Percentiles rank a stretch among this genome's conserved stretches.
These are phyloP conservation scores for Anisodus tanguticus DNA, from an alignment of 257 asterid genomes.

Conservation along the genomic window DNA sequence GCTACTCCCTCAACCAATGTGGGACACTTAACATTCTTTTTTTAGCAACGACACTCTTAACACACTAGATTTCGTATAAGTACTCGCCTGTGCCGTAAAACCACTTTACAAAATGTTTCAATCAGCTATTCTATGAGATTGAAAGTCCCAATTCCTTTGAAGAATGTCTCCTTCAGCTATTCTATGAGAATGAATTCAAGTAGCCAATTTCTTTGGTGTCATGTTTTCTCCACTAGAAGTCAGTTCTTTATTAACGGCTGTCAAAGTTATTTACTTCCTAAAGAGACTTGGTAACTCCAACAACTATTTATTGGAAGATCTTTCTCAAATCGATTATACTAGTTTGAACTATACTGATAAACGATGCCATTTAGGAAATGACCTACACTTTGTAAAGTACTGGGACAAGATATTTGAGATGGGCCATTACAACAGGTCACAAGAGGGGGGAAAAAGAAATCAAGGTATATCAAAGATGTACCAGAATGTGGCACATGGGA, in stretches of 20 bases:
- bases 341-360: background rate
- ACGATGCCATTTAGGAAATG: slow-evolving; percentile 8
- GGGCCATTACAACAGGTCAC: background rate
- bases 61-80: background rate
- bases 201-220: slow-evolving; percentile 16
- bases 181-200: background rate
- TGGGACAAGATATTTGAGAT: slow-evolving; percentile 14
- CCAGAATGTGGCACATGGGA: slow-evolving; percentile 98
- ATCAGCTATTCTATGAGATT: background rate
- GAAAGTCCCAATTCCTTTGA: background rate
- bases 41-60: background rate
- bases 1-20: background rate
- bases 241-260: background rate
- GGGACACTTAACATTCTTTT: too few relatives aligned
- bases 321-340: background rate
- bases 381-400: background rate
- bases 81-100: background rate
- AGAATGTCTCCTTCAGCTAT: background rate
- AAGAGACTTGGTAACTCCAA: background rate
- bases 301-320: slow-evolving; percentile 4
- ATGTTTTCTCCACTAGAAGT: background rate
- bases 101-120: background rate
- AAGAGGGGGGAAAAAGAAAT: background rate
- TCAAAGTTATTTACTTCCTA: background rate
- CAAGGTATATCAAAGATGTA: slow-evolving; percentile 36